Evolutionary conservation across 805 yeast genomes (phyloP), one percentile per base, ranked within the genome.

Genomic region (Candida germanica): DNA sequence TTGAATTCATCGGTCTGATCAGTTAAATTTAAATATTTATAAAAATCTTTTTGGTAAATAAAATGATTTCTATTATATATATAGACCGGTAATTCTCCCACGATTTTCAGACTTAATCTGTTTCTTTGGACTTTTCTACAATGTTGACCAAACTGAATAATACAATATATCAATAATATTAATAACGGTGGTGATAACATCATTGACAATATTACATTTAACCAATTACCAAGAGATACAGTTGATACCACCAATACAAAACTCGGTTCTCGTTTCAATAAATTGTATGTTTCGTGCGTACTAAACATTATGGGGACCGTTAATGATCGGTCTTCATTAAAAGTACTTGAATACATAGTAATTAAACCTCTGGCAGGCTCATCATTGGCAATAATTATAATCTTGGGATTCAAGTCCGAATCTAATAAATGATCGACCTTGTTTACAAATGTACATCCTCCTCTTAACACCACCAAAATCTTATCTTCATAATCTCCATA

Each of bases 371-470:
- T 51, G 25, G 53, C 50, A 5, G 71, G 69, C 38, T 61, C 69
- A 47, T 75, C 69, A 49, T 78, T 79, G 21, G 79, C 83, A 6
- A 79, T 67, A n/a, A 79, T 56, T 8, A 78, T 74, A 5, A 77
- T 76, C 10, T 42, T 50, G 0, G 83, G 82, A 10, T 41, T 42
- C 29, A 56, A 36, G 8, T 51, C 55, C 2, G 64, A 57, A 2
- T 52, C 50, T 38, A 75, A 60, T 33, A 79, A 47, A 37, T 66
- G 63, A 26, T 59, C 47, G 12, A 78, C 72, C 47, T 79, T 79
- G 11, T 65, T 64, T 31, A 71, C 75, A 49, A 79, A 75, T 15
- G 77, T 66, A 55, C 83, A 77, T 3, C 62, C 69, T 5, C 83
- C 83, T n/a, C 80, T 40, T 38, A 59, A 44, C 3, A 60, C 52